Evolutionary conservation across 2,329 filamentous ascomycete genomes (phyloP), one percentile per base, ranked within the genome.

Genomic region (Blumeria graminis): DNA sequence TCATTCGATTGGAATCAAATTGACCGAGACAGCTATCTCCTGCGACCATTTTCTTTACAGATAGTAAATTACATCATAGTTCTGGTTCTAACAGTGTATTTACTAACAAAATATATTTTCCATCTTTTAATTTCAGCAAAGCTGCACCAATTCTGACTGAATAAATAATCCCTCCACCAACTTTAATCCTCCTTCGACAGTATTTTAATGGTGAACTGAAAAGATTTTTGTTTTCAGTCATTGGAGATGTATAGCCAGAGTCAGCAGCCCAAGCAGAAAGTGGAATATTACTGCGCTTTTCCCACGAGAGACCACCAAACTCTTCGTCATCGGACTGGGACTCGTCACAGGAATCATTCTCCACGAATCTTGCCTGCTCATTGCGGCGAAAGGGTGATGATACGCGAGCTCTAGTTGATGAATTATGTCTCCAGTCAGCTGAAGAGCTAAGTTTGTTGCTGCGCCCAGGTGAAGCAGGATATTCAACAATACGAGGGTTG

Each of bases 281-380:
- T 35, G 48, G 48, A 36, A 52, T 52, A 28, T 52, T 52, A 52
- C 48, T 52, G 5, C 32, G 48, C n/a, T 52, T 52, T 52, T 52
- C 32, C 48, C 48, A 52, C 10, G 46, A 50, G 33, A 50, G 46
- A 11, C 46, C 46, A 28, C 46, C 41, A 45, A 45, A 45, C 33
- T 48, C 45, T 48, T 48, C 45, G 10, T 8, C 6, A 28, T 48
- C 14, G 33, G 45, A 48, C 45, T 48, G 45, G 18, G 14, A 48
- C 6, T 48, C 45, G 33, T 48, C 45, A 48, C 33, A 6, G 6
- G 45, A 48, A 22, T 48, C 45, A 32, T 14, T 32, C 18, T 48
- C 45, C 9, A 14, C 45, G 33, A 28, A 48, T 32, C 33, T n/a
- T n/a, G n/a, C n/a, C n/a, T n/a, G n/a, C n/a, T n/a, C n/a, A n/a